Evolutionary conservation across 2,329 filamentous ascomycete species (phyloP).

Genomic region (Penicillium fuscoglaucum): DNA sequence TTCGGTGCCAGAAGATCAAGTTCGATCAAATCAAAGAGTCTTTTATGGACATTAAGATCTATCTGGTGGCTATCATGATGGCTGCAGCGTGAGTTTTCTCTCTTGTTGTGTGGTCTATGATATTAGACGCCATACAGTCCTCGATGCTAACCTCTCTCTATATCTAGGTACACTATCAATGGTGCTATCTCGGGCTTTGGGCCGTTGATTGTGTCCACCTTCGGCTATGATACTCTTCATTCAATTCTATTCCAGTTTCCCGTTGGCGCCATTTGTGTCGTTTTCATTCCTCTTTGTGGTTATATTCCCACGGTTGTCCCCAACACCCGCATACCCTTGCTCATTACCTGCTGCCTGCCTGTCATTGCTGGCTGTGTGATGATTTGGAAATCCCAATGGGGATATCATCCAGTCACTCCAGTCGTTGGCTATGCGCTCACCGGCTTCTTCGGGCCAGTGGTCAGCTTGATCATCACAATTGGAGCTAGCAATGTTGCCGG

Average conservation of each 20-base stretch:
- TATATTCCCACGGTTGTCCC: conserved; percentile 61
- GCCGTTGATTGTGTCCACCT: conserved; percentile 69
- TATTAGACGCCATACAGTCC: background rate
- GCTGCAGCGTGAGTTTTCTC: conserved; percentile 53
- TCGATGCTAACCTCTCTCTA: conserved; percentile 18
- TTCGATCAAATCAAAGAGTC: conserved; percentile 59
- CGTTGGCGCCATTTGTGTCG: conserved; percentile 66
- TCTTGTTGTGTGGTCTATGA: background rate
- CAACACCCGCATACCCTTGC: conserved; percentile 65
- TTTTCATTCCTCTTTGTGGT: conserved; percentile 66
- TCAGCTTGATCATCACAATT: conserved; percentile 60
- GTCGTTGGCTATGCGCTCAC: conserved; percentile 71
- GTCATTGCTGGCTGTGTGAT: conserved; percentile 73
- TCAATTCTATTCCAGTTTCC: conserved; percentile 75
- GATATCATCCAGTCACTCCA: conserved; percentile 63
- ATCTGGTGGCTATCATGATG: conserved; percentile 68
- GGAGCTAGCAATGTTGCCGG: conserved; percentile 71
- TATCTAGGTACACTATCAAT: conserved; percentile 63
- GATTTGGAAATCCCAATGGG: conserved; percentile 70
- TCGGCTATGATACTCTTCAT: conserved; percentile 64
- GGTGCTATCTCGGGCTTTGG: conserved; percentile 71
- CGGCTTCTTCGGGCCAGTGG: conserved; percentile 71
- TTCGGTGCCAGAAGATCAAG: conserved; percentile 63
- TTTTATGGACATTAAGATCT: conserved; percentile 61
- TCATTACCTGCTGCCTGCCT: conserved; percentile 67